These are phyloP conservation scores for Mortierella claussenii DNA, from an alignment of 192 early-diverging fungal species.

Conservation along the genomic window DNA sequence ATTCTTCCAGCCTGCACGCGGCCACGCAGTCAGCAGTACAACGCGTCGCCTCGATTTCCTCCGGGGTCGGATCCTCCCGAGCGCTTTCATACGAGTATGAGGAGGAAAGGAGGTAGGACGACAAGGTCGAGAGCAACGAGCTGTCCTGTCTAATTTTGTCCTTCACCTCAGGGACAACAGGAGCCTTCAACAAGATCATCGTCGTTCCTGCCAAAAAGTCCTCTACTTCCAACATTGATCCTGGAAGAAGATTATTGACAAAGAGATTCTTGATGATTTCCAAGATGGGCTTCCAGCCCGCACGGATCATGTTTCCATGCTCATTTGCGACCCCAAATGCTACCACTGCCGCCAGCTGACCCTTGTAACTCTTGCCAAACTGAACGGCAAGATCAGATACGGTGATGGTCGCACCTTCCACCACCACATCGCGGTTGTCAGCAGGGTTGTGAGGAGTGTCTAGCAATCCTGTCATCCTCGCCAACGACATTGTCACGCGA, in stretches of 20 bases:
- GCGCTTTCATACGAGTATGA: slow-evolving; percentile 62
- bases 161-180: slow-evolving; percentile 48
- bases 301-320: slow-evolving; percentile 73
- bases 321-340: slow-evolving; percentile 80
- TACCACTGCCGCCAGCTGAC: slow-evolving; percentile 92
- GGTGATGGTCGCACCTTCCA: slow-evolving; percentile 57
- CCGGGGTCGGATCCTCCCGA: slow-evolving; percentile 71
- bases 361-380: slow-evolving; percentile 89
- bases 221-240: slow-evolving; percentile 72
- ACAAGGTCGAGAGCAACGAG: slow-evolving; percentile 81
- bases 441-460: slow-evolving; percentile 60
- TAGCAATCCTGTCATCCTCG: slow-evolving; percentile 79
- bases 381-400: slow-evolving; percentile 79
- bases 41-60: slow-evolving; percentile 75
- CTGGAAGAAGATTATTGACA: slow-evolving; percentile 78
- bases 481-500: slow-evolving; percentile 76
- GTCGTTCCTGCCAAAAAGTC: slow-evolving; percentile 78
- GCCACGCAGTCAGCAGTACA: slow-evolving; percentile 74
- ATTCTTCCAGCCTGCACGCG: slow-evolving; percentile 75
- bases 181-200: slow-evolving; percentile 69
- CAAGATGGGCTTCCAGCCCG: slow-evolving; percentile 79
- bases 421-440: slow-evolving; percentile 60
- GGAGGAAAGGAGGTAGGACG: slow-evolving; percentile 78
- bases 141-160: slow-evolving; percentile 62
- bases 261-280: slow-evolving; percentile 82